A percentile compares a stretch with the other conserved stretches of the same genome.
phyloP scores from a whole-genome alignment of 345 rosid species.

The Erodium maritimum region DNA sequence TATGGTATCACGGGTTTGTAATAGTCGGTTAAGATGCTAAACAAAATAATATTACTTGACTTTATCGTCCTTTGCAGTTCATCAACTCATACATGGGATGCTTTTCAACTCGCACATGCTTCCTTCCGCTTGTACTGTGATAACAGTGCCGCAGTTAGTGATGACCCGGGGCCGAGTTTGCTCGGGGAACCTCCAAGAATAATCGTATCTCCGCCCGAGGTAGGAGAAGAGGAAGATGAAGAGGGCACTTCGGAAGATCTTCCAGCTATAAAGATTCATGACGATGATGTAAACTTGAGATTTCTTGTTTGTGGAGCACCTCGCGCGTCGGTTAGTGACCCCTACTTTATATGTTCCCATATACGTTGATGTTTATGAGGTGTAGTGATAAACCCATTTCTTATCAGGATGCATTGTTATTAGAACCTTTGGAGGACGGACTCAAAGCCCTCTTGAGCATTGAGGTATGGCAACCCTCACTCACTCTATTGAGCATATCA shows the following conservation, averaged over 20 bases:
- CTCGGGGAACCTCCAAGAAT: constrained; percentile 32
- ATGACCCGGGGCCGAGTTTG: constrained; percentile 18
- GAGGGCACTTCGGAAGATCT: constrained; percentile 23
- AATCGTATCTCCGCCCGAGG: constrained; percentile 22
- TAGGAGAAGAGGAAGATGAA: constrained; percentile 22
- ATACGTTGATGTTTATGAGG: neutral
- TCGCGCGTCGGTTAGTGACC: constrained; percentile 13
- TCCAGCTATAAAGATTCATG: constrained; percentile 38
- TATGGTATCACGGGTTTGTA: no score
- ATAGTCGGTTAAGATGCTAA: no score
- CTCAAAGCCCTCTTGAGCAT: constrained; percentile 35
- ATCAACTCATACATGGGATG: constrained; percentile 33
- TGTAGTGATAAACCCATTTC: neutral
- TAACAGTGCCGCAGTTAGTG: constrained; percentile 9
- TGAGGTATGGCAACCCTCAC: constrained; percentile 23
- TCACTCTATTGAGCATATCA: no score
- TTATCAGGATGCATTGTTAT: constrained; percentile 23
- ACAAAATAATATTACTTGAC: neutral
- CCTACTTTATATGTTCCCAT: neutral
- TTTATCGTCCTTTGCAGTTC: constrained; percentile 24
- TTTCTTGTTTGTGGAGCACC: constrained; percentile 34
- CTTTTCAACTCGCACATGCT: constrained; percentile 38
- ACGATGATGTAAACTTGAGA: constrained; percentile 32
- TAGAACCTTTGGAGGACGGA: constrained; percentile 32
- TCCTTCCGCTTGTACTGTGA: constrained; percentile 30